phyloP scores from a whole-genome alignment of 192 early-diverging fungal genomes.

The Coemansia biformis region DNA sequence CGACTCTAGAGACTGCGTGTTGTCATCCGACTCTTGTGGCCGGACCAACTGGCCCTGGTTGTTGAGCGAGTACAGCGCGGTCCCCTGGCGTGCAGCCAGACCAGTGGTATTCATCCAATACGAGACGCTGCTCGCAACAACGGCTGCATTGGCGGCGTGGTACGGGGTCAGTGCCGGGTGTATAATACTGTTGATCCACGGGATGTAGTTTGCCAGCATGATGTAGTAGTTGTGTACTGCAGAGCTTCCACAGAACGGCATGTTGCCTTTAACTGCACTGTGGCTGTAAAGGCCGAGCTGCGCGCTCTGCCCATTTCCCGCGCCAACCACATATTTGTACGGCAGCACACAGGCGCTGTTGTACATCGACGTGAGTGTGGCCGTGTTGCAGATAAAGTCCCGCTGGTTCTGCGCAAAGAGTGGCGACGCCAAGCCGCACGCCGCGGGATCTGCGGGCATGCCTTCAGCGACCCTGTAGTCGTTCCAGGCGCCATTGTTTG shows the following conservation, averaged over 20 bases:
- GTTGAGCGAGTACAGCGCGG: no score
- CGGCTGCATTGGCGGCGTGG: no score
- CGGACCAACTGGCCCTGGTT: no score
- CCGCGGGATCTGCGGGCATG: neutral
- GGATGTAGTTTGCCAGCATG: no score
- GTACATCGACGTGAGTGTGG: slow-evolving; percentile 1
- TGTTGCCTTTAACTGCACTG: slow-evolving; percentile 9
- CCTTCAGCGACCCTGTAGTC: neutral
- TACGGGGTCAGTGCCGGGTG: no score
- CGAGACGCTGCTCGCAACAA: no score
- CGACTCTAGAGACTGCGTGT: no score
- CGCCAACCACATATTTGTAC: slow-evolving; percentile 12
- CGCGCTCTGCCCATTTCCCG: neutral
- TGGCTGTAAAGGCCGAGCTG: slow-evolving; percentile 19
- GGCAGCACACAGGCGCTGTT: slow-evolving; percentile 15
- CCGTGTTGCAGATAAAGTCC: slow-evolving; percentile 20
- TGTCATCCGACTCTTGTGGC: no score
- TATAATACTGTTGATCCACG: no score
- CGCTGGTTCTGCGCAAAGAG: slow-evolving; percentile 5
- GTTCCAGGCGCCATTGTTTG: slow-evolving; percentile 4
- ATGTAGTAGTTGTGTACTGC: slow-evolving; percentile 1
- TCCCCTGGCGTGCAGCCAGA: no score
- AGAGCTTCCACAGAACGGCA: slow-evolving; percentile 3
- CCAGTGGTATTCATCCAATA: no score
- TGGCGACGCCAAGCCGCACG: neutral